Evolutionary conservation across 345 rosid species (phyloP).

Genomic region (Hibiscus tridactylites): DNA sequence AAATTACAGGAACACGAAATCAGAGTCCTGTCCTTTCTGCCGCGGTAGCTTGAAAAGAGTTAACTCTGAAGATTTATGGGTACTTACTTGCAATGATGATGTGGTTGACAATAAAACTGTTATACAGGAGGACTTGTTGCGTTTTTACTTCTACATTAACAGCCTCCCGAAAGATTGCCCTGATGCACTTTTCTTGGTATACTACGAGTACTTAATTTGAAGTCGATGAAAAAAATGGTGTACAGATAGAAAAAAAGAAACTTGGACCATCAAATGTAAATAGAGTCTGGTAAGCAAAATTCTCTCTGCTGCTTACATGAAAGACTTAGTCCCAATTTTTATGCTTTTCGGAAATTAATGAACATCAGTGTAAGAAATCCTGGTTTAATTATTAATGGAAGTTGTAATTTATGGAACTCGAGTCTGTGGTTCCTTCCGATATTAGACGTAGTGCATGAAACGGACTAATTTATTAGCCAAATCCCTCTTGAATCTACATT

Average conservation of each 20-base stretch:
- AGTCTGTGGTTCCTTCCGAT: not conserved
- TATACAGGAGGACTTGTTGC: conserved; percentile 54
- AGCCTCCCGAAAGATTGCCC: conserved; percentile 80
- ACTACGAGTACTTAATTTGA: conserved; percentile 73
- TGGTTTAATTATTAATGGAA: not conserved
- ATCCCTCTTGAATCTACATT: not conserved
- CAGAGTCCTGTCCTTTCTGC: conserved; percentile 93
- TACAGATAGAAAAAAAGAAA: conserved; percentile 35
- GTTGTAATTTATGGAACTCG: conserved; percentile 2
- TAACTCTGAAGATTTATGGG: conserved; percentile 96
- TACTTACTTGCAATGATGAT: conserved; percentile 72
- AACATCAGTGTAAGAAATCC: not conserved
- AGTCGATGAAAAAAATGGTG: conserved; percentile 27
- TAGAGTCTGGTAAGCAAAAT: conserved; percentile 36
- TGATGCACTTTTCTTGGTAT: conserved; percentile 70
- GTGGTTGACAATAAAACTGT: conserved; percentile 72
- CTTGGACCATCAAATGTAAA: conserved; percentile 40
- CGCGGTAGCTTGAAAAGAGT: conserved; percentile 93
- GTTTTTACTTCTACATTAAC: conserved; percentile 71
- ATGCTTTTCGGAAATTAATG: conserved; percentile 6
- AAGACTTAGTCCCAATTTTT: conserved; percentile 14
- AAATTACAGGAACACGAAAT: conserved; percentile 69
- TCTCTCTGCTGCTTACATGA: conserved; percentile 17
- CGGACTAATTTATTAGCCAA: not conserved
- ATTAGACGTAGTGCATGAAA: not conserved